phyloP scores from a whole-genome alignment of 2,329 filamentous ascomycete genomes.

The Diatrype stigma region DNA sequence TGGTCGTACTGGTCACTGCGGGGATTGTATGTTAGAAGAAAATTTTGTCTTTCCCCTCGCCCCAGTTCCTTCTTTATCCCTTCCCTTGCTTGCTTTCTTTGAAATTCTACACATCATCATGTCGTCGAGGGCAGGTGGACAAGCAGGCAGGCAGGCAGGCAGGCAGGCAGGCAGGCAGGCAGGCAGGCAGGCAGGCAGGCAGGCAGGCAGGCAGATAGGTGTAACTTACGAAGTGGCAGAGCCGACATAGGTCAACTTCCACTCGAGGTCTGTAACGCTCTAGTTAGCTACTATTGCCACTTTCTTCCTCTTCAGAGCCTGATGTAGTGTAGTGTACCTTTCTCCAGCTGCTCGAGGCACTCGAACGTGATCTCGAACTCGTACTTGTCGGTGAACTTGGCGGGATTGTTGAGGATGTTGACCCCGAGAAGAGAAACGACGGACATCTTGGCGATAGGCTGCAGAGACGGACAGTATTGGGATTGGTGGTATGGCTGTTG shows the following conservation, averaged over 20 bases:
- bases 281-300: background rate
- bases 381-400: slow-evolving; percentile 87
- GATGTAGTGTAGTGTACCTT: slow-evolving; percentile 55
- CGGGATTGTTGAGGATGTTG: slow-evolving; percentile 95
- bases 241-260: slow-evolving; percentile 98
- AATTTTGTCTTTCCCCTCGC: too few relatives aligned
- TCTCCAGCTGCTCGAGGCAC: slow-evolving; percentile 89
- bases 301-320: slow-evolving; percentile 5
- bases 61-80: too few relatives aligned
- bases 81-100: too few relatives aligned
- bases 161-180: too few relatives aligned
- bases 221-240: slow-evolving; percentile 86
- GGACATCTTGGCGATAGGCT: slow-evolving; percentile 63
- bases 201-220: too few relatives aligned
- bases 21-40: slow-evolving; percentile 15
- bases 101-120: too few relatives aligned
- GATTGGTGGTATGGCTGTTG: slow-evolving; percentile 4
- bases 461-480: slow-evolving; percentile 4
- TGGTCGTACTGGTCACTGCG: slow-evolving; percentile 90
- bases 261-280: slow-evolving; percentile 74
- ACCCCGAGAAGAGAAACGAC: slow-evolving; percentile 95
- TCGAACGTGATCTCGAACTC: slow-evolving; percentile 99
- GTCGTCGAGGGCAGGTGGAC: too few relatives aligned
- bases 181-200: too few relatives aligned
- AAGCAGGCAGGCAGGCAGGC: too few relatives aligned